Evolutionary conservation across 2,329 filamentous ascomycete genomes (phyloP), one percentile per base, ranked within the genome.

Genomic region (Aspergillus japonicus): DNA sequence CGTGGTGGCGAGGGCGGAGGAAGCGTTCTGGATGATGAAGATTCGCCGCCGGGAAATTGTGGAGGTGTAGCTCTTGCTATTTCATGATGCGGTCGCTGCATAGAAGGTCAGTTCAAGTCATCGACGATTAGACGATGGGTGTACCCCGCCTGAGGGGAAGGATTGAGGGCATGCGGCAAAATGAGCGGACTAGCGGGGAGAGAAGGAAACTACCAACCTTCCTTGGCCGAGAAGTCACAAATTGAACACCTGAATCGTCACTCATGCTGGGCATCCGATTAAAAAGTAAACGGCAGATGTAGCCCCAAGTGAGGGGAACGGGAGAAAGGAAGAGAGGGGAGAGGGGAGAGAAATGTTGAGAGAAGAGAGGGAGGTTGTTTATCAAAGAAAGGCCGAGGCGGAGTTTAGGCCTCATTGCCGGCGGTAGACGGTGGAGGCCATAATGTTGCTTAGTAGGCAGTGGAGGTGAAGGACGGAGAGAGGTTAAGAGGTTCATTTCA

Each of bases 181-280:
- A 19, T 64, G 62, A 50, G 63, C 48, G 53, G 47, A 50, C 23
- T 50, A 26, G 50, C 23, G 57, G 29, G 47, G 29, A 52, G 53
- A 59, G 59, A 29, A 29, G 55, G 47, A 50, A 44, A 23, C 54
- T 50, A 62, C 71, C 56, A 64, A 78, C 76, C 73, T 78, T 78
- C 67, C 71, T 69, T 39, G 71, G 73, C 67, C 73, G 69, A 63
- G 73, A 68, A 62, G 68, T 67, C 66, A 78, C 61, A 56, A 75
- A 71, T 62, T 75, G 72, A 54, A 75, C 66, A 60, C 70, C 72
- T 44, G 72, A 65, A 39, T 74, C 71, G 58, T 73, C 68, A 64
- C 68, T 77, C 76, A 78, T 78, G 61, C 16, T 44, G 55, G 53
- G 29, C 6, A 19, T n/a, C 16, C 7, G 14, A 7, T 16, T n/a